Conservation (phyloP, 352 stramenopile species). For the Pythium dissotocum region DNA sequence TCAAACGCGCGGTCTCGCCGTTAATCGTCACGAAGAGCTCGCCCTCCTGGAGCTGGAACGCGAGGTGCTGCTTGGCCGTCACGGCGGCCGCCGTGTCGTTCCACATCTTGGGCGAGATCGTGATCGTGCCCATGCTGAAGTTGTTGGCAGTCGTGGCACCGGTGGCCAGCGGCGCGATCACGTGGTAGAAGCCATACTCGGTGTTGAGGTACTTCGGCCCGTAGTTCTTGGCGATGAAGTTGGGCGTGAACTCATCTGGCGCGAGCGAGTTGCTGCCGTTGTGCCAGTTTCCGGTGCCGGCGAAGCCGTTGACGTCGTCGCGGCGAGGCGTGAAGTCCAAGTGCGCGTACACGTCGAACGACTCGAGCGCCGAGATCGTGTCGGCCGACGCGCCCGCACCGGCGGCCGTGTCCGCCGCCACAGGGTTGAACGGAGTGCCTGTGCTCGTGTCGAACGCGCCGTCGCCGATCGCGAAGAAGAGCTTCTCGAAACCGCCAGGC, state of each 20-base stretch:
- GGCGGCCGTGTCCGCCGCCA: constrained; percentile 31
- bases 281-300: constrained; percentile 51
- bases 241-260: constrained; percentile 42
- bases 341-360: constrained; percentile 52
- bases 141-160: constrained; percentile 48
- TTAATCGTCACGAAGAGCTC: constrained; percentile 44
- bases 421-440: constrained; percentile 44
- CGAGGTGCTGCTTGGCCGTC: constrained; percentile 46
- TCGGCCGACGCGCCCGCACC: constrained; percentile 34
- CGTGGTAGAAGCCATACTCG: constrained; percentile 47
- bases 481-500: constrained; percentile 49
- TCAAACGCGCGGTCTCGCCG: constrained; percentile 39
- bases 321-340: constrained; percentile 40
- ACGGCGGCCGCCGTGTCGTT: constrained; percentile 45
- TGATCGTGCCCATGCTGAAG: constrained; percentile 61
- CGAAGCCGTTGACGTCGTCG: constrained; percentile 44
- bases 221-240: constrained; percentile 61
- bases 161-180: constrained; percentile 50
- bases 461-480: constrained; percentile 50
- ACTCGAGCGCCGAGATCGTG: constrained; percentile 42
- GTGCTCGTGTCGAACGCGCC: constrained; percentile 46
- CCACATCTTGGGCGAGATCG: constrained; percentile 42
- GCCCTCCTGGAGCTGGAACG: constrained; percentile 53
- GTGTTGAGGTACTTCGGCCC: constrained; percentile 60
- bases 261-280: constrained; percentile 49